Base-by-base conservation (phyloP, 176 grass and related monocot genomes). In the Oryza coarctata region DNA sequence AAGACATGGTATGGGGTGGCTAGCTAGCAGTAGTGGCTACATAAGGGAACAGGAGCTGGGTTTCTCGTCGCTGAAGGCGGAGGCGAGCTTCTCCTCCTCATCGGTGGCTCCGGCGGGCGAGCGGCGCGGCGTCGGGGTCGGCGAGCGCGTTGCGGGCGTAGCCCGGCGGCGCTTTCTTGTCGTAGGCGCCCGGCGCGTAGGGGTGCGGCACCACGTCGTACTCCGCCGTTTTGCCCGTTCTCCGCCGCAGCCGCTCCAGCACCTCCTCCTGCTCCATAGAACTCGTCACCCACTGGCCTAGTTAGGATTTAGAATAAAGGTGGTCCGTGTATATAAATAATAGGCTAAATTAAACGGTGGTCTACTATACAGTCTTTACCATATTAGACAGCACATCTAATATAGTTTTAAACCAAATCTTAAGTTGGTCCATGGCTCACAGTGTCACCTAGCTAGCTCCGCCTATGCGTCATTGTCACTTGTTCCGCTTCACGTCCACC, bases 91-190 rank as follows among this genome's bases (percentile, higher is more conserved):
- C 63, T 87, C 77, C 83, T 93, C 94, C 3, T 65, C 43, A 47
- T 91, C 84, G 86, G 50, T 80, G 0, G 90, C 86, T n/a, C n/a
- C n/a, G n/a, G 15, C 76, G 80, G 14, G 68, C 94, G 25, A 90
- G 80, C 50, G 83, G 86, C 9, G 86, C 86, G 18, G 74, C 73
- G 27, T 78, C 63, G 3, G 90, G 91, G 63, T 91, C 83, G 29
- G 75, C 83, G 7, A 82, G 39, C 29, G 92, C 86, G 82, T 93
- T 83, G 30, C 77, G 79, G 22, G 93, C 88, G 63, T 89, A 80
- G 17, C 94, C 94, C 0, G 88, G 83, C 14, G 90, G 94, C 36
- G 94, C 94, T 84, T 89, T 93, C 94, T 96, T 93, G 86, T 96
- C 88, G 89, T 96, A 97, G 29, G 90, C 88, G 0, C 76, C 86